phyloP scores from a whole-genome alignment of 2,329 filamentous ascomycete genomes.

The Pezicula radicicola region DNA sequence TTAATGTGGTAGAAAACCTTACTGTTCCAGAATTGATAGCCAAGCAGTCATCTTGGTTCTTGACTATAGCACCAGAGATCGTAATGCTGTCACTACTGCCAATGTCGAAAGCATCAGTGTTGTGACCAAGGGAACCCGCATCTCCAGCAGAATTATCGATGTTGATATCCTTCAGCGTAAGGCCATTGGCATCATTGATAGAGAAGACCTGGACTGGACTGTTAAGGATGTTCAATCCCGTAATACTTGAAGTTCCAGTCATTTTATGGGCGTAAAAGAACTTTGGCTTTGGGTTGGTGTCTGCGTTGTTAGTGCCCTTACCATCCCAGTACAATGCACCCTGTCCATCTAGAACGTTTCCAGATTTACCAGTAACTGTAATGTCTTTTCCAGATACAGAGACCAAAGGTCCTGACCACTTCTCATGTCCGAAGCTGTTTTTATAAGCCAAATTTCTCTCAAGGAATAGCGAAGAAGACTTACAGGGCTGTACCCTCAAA shows the following conservation, averaged over 20 bases:
- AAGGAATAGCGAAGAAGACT: no score
- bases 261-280: constrained; percentile 52
- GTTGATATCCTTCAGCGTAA: constrained; percentile 44
- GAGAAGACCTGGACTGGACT: constrained; percentile 48
- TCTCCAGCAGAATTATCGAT: constrained; percentile 56
- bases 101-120: constrained; percentile 51
- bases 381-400: constrained; percentile 53
- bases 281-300: constrained; percentile 52
- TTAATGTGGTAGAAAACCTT: no score
- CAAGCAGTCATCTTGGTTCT: constrained; percentile 56
- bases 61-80: constrained; percentile 45
- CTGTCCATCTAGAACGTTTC: constrained; percentile 50
- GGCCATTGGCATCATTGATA: constrained; percentile 35
- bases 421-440: constrained; percentile 61
- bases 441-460: constrained; percentile 20
- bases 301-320: constrained; percentile 51
- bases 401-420: constrained; percentile 62
- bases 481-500: constrained; percentile 45
- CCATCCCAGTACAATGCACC: constrained; percentile 58
- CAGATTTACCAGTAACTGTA: constrained; percentile 47
- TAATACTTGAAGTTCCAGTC: constrained; percentile 41
- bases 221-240: constrained; percentile 45
- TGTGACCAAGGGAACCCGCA: constrained; percentile 32
- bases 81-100: constrained; percentile 39
- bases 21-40: constrained; percentile 49